Evolutionary conservation across 352 stramenopile genomes (phyloP), one percentile per base, ranked within the genome.

Genomic region (Lagenidium giganteum): DNA sequence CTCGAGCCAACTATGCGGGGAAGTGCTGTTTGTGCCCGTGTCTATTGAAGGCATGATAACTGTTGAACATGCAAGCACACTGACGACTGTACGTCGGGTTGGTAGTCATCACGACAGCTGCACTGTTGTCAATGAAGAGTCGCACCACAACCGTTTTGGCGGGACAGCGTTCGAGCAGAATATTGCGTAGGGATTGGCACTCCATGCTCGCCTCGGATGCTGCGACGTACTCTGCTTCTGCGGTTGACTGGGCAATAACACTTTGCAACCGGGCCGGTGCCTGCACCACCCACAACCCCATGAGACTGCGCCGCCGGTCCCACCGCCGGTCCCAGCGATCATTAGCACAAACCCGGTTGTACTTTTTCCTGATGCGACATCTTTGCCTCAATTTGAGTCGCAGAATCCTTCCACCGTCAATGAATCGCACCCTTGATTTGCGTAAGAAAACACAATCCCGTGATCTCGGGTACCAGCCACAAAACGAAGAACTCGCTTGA

Each of bases 191-290:
- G 12, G 23, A 27, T 1, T 27, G 17, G 0, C 27, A 37, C 13
- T 55, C 47, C 47, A 48, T 55, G 4, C 29, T 38, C 3, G 47
- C 37, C 23, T 55, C 47, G 14, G 38, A 55, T 2, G 47, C 38
- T 9, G 47, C 47, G 16, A 55, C 39, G 21, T 55, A 48, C 20
- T 55, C 38, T 3, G 47, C 47, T 16, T 55, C 32, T 20, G 47
- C 37, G 1, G 47, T 48, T 2, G 47, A 48, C 1, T 33, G 32
- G 6, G 38, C 47, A 1, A 55, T 22, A n/a, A 55, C 38, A 1
- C 38, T 20, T 17, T 55, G 47, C 3, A n/a, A n/a, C n/a, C n/a
- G n/a, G n/a, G n/a, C n/a, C n/a, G n/a, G n/a, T 20, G 14, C 34
- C 34, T 48, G 3, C 39, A 44, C 4, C 12, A 32, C 47, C 47